Percentiles rank a stretch among this genome's conserved stretches.
Conservation (phyloP, 805 yeast genomes). For the Wickerhamomyces bisporus region DNA sequence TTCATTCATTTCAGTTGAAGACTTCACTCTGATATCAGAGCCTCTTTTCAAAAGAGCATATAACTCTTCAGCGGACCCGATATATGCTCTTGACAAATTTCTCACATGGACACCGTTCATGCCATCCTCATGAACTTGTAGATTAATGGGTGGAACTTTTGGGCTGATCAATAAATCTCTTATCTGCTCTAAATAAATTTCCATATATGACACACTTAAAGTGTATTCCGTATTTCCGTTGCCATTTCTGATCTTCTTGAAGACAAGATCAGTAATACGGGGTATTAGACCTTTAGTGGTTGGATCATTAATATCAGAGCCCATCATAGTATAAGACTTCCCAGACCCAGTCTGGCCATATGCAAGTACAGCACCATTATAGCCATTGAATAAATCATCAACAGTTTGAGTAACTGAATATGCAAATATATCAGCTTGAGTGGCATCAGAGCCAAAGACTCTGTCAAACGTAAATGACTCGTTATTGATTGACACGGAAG, state of each 20-base stretch:
- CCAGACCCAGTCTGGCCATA: constrained; percentile 83
- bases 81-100: constrained; percentile 61
- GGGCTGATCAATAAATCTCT: constrained; percentile 57
- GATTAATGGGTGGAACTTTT: constrained; percentile 20
- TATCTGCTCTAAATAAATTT: constrained; percentile 74
- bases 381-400: constrained; percentile 67
- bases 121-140: constrained; percentile 59
- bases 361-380: constrained; percentile 70
- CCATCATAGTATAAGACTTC: constrained; percentile 75
- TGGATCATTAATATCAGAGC: constrained; percentile 31
- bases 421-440: constrained; percentile 56
- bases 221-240: constrained; percentile 53
- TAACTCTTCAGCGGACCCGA: constrained; percentile 54
- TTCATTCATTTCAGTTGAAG: constrained; percentile 63
- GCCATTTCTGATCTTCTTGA: constrained; percentile 43
- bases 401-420: constrained; percentile 58
- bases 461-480: constrained; percentile 55
- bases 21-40: constrained; percentile 46
- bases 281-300: constrained; percentile 58
- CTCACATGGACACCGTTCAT: constrained; percentile 63
- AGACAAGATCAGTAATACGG: constrained; percentile 61
- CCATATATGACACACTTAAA: constrained; percentile 65
- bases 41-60: constrained; percentile 56
- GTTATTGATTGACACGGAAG: constrained; percentile 10
- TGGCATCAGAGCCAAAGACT: constrained; percentile 46